Percentiles rank a stretch among this genome's conserved stretches.
phyloP scores from a whole-genome alignment of 1,139 yeast genomes.

The Pichia sp. region DNA sequence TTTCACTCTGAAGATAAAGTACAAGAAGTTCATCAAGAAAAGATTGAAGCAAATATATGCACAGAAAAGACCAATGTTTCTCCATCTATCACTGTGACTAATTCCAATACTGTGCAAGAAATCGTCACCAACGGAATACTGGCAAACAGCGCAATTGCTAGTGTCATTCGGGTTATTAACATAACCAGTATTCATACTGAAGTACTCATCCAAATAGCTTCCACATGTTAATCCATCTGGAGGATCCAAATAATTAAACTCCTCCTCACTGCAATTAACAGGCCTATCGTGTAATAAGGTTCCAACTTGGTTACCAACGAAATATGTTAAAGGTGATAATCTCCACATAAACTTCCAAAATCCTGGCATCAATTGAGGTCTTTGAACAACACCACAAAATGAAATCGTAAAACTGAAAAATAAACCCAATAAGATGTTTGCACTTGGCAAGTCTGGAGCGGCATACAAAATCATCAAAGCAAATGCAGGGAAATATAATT shows the following conservation, averaged over 20 bases:
- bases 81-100: slow-evolving; percentile 50
- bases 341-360: slow-evolving; percentile 70
- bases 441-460: slow-evolving; percentile 57
- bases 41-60: slow-evolving; percentile 52
- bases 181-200: slow-evolving; percentile 44
- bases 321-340: slow-evolving; percentile 62
- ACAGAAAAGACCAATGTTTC: slow-evolving; percentile 60
- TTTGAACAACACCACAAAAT: slow-evolving; percentile 63
- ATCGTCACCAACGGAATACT: slow-evolving; percentile 49
- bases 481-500: slow-evolving; percentile 48
- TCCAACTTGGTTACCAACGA: slow-evolving; percentile 53
- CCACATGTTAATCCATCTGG: slow-evolving; percentile 55
- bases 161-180: slow-evolving; percentile 49
- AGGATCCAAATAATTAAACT: slow-evolving; percentile 49
- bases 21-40: slow-evolving; percentile 14
- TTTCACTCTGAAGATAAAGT: slow-evolving; percentile 16
- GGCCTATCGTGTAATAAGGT: slow-evolving; percentile 48
- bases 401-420: slow-evolving; percentile 48
- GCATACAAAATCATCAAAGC: slow-evolving; percentile 50
- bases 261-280: slow-evolving; percentile 49
- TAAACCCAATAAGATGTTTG: slow-evolving; percentile 51
- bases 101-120: slow-evolving; percentile 45
- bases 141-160: slow-evolving; percentile 54
- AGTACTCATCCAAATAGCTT: slow-evolving; percentile 39
- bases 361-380: slow-evolving; percentile 51